Conservation (phyloP, 371 early-diverging fungal genomes). For the Globomyces sp. region DNA sequence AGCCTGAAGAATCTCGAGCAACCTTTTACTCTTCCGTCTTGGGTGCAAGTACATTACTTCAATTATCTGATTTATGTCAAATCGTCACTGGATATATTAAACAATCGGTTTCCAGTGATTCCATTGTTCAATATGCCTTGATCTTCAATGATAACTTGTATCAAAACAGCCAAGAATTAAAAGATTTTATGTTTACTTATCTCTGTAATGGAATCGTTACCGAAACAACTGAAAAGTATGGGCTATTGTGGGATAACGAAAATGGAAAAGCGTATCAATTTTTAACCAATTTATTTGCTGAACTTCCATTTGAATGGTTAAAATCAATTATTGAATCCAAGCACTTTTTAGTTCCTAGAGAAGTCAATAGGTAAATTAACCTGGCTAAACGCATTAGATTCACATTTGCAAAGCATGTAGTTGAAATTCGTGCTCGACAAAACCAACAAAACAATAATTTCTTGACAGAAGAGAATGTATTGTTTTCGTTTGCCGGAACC, state of each 20-base stretch:
- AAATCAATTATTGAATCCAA: slow-evolving; percentile 50
- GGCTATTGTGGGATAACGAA: slow-evolving; percentile 42
- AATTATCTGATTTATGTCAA: slow-evolving; percentile 38
- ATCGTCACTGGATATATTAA: slow-evolving; percentile 41
- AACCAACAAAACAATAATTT: slow-evolving; percentile 16
- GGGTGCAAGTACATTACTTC: slow-evolving; percentile 41
- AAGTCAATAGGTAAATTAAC: slow-evolving; percentile 47
- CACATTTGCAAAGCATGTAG: slow-evolving; percentile 49
- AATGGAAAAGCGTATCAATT: slow-evolving; percentile 43
- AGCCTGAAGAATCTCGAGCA: slow-evolving; percentile 16
- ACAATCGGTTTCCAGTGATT: slow-evolving; percentile 14
- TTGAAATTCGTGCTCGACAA: slow-evolving; percentile 34
- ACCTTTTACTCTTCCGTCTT: slow-evolving; percentile 42
- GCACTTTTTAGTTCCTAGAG: slow-evolving; percentile 47
- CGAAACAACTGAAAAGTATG: slow-evolving; percentile 38
- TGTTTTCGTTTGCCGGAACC: slow-evolving; percentile 47
- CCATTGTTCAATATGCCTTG: slow-evolving; percentile 9
- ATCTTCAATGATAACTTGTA: slow-evolving; percentile 5
- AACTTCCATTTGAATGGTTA: slow-evolving; percentile 60
- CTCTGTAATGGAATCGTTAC: slow-evolving; percentile 42
- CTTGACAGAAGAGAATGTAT: slow-evolving; percentile 53
- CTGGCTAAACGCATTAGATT: slow-evolving; percentile 26
- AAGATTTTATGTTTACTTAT: slow-evolving; percentile 42
- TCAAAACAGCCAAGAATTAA: slow-evolving; percentile 24
- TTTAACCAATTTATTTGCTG: slow-evolving; percentile 43